Evolutionary conservation across 2,329 filamentous ascomycete genomes (phyloP).

Genomic region (Pseudogymnoascus sp.): DNA sequence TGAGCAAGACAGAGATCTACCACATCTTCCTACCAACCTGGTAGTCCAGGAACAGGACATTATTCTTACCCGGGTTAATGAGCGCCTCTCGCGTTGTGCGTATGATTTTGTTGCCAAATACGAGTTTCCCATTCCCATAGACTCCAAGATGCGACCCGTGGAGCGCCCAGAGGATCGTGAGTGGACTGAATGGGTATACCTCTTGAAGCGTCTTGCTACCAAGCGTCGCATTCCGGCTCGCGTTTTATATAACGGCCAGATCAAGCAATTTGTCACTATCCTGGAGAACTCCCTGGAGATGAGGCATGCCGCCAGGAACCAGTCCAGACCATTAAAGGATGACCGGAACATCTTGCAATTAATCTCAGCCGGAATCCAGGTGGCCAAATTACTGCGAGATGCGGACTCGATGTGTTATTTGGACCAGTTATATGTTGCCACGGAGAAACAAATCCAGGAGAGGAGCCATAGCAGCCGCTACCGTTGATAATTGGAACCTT

Average conservation of each 20-base stretch:
- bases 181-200: conserved; percentile 88
- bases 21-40: conserved; percentile 73
- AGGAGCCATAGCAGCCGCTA: conserved; percentile 35
- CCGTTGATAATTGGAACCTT: conserved; percentile 16
- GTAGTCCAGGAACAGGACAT: conserved; percentile 77
- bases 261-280: conserved; percentile 83
- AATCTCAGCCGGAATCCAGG: conserved; percentile 78
- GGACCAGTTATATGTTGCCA: conserved; percentile 72
- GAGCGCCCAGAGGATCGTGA: conserved; percentile 68
- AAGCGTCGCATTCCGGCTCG: conserved; percentile 77
- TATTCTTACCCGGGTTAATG: conserved; percentile 72
- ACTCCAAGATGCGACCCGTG: conserved; percentile 63
- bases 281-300: conserved; percentile 83
- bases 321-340: conserved; percentile 75
- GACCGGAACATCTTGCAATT: conserved; percentile 82
- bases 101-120: conserved; percentile 89
- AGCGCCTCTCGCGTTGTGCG: conserved; percentile 73
- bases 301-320: conserved; percentile 76
- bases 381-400: conserved; percentile 80
- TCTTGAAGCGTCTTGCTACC: conserved; percentile 75
- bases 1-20: conserved; percentile 70
- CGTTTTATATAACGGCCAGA: conserved; percentile 80
- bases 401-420: conserved; percentile 74
- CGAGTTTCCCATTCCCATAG: conserved; percentile 75
- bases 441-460: conserved; percentile 69